These are phyloP conservation scores for Alternaria incomplexa DNA, from an alignment of 2,329 filamentous ascomycete species.

Conservation along the genomic window DNA sequence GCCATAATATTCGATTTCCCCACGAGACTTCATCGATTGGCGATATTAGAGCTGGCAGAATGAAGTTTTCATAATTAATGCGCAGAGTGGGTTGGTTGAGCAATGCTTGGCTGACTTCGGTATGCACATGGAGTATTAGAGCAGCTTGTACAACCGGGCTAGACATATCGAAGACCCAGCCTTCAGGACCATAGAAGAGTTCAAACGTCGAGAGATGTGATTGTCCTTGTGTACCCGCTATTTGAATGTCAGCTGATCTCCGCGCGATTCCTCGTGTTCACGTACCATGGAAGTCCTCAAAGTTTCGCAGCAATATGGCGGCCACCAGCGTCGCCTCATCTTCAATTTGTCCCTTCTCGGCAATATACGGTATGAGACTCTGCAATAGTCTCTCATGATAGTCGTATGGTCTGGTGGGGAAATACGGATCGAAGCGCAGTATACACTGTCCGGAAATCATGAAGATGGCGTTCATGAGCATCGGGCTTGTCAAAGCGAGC, in stretches of 20 bases:
- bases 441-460: constrained; percentile 50
- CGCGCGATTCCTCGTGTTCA: neutral
- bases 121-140: constrained; percentile 24
- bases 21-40: constrained; percentile 19
- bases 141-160: constrained; percentile 23
- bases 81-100: constrained; percentile 16
- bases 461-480: constrained; percentile 50
- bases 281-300: constrained; percentile 27
- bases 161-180: constrained; percentile 19
- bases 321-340: constrained; percentile 25
- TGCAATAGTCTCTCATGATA: constrained; percentile 26
- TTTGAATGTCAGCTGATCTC: constrained; percentile 4
- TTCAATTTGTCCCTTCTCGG: constrained; percentile 17
- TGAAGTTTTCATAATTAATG: constrained; percentile 17
- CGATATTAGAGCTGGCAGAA: constrained; percentile 5
- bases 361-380: constrained; percentile 22
- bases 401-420: constrained; percentile 17
- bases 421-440: constrained; percentile 26
- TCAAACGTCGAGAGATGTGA: constrained; percentile 20
- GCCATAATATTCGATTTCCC: constrained; percentile 27
- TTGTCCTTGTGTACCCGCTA: constrained; percentile 26
- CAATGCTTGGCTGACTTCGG: constrained; percentile 20
- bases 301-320: constrained; percentile 23
- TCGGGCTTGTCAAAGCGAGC: constrained; percentile 43
- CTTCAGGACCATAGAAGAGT: constrained; percentile 19